Percentiles rank a stretch among this genome's conserved stretches.
phyloP scores from a whole-genome alignment of 2,329 filamentous ascomycete species.

The Bertia moriformis region DNA sequence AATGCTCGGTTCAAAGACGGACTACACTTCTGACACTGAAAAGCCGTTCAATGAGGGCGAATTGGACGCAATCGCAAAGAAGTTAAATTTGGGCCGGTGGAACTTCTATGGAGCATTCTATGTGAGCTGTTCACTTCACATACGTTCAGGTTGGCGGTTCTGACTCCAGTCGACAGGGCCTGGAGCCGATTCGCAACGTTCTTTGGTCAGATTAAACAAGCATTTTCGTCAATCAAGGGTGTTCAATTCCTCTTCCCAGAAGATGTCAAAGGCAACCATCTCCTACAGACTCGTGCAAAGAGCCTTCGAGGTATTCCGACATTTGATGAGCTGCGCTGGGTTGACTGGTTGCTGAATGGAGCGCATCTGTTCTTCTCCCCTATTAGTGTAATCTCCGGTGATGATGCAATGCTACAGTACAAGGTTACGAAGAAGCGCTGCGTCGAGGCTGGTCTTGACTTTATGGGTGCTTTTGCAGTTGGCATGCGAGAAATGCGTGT shows the following conservation, averaged over 20 bases:
- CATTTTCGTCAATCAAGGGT: slow-evolving; percentile 16
- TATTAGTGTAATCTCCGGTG: slow-evolving; percentile 17
- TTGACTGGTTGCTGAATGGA: slow-evolving; percentile 21
- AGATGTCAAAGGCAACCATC: slow-evolving; percentile 15
- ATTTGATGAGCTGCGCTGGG: slow-evolving; percentile 22
- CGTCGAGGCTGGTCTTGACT: slow-evolving; percentile 12
- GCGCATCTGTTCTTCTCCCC: slow-evolving; percentile 20
- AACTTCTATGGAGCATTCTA: slow-evolving; percentile 33
- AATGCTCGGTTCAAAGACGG: slow-evolving; percentile 12
- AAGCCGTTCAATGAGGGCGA: slow-evolving; percentile 19
- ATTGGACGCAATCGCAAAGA: slow-evolving; percentile 20
- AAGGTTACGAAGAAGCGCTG: slow-evolving; percentile 11
- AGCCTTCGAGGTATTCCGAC: slow-evolving; percentile 19
- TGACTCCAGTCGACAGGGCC: too few species aligned
- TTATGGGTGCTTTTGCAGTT: slow-evolving; percentile 14
- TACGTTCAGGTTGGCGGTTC: too few species aligned
- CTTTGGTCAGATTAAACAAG: slow-evolving; percentile 17
- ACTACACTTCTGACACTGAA: slow-evolving; percentile 7
- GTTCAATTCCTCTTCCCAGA: slow-evolving; percentile 18
- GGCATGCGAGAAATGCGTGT: slow-evolving; percentile 26
- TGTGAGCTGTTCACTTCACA: too few species aligned
- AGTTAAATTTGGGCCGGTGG: slow-evolving; percentile 27
- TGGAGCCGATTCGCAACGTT: slow-evolving; percentile 11
- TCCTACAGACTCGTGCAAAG: slow-evolving; percentile 12
- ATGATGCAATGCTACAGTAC: slow-evolving; percentile 18